Evolutionary conservation across 1,284 basidiomycete species (phyloP).

Genomic region (Ceratobasidium sp.): DNA sequence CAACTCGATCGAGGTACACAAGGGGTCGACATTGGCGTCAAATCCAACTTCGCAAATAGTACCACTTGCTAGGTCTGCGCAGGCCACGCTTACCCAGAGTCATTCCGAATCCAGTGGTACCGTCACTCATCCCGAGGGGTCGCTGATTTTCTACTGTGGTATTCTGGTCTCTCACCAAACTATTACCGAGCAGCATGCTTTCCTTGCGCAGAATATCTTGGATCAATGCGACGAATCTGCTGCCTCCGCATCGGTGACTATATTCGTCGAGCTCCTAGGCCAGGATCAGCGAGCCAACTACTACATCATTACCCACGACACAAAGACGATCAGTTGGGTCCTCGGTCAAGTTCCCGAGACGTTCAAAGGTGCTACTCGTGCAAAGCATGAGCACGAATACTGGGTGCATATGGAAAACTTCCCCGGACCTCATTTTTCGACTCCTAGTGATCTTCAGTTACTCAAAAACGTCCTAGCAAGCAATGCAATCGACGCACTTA

Average conservation of each 20-base stretch:
- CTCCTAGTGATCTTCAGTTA: background rate
- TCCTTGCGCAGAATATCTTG: background rate
- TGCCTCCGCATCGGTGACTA: background rate
- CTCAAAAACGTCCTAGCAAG: slow-evolving; percentile 18
- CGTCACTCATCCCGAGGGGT: slow-evolving; percentile 19
- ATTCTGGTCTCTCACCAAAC: slow-evolving; percentile 16
- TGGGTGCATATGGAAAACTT: slow-evolving; percentile 36
- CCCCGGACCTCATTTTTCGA: slow-evolving; percentile 17
- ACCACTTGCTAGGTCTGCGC: too few relatives aligned
- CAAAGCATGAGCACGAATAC: slow-evolving; percentile 32
- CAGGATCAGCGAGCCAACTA: slow-evolving; percentile 15
- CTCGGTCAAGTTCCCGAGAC: background rate
- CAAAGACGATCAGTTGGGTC: slow-evolving; percentile 14
- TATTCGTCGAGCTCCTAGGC: slow-evolving; percentile 7
- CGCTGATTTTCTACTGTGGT: slow-evolving; percentile 7
- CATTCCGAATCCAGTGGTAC: background rate
- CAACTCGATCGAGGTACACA: background rate
- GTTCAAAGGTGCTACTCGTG: slow-evolving; percentile 2
- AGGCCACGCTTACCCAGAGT: too few relatives aligned
- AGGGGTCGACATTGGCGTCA: background rate
- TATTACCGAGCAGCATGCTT: background rate
- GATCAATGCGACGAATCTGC: background rate
- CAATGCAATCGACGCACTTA: slow-evolving; percentile 13
- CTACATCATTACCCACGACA: slow-evolving; percentile 15
- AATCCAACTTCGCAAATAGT: background rate